Percentiles rank a stretch among this genome's conserved stretches.
Conservation (phyloP, 371 early-diverging fungal species). For the Mortierella sp. region DNA sequence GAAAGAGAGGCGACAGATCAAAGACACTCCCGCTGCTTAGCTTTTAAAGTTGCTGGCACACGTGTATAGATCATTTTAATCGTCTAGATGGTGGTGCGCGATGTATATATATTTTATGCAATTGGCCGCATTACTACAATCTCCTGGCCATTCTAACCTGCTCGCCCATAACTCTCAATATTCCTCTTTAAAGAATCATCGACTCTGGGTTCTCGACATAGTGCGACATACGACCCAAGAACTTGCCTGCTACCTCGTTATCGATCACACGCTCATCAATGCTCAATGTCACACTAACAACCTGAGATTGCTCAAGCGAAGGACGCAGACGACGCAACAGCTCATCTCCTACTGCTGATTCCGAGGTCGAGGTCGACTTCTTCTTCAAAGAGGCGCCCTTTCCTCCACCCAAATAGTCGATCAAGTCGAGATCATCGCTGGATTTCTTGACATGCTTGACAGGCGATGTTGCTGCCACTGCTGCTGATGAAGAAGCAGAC, state of each 20-base stretch:
- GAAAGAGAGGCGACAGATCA: too few species aligned
- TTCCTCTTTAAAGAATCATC: constrained; percentile 58
- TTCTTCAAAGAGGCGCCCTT: constrained; percentile 30
- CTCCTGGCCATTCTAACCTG: too few species aligned
- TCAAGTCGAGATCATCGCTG: constrained; percentile 41
- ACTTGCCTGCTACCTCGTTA: constrained; percentile 74
- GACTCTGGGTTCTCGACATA: constrained; percentile 75
- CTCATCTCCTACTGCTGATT: constrained; percentile 45
- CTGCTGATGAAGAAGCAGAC: constrained; percentile 57
- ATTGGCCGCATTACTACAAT: too few species aligned
- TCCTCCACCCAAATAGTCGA: constrained; percentile 47
- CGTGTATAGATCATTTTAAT: too few species aligned
- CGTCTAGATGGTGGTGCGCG: too few species aligned
- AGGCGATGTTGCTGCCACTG: constrained; percentile 7
- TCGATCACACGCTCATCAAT: constrained; percentile 78
- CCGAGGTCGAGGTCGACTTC: constrained; percentile 35
- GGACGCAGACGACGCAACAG: constrained; percentile 49
- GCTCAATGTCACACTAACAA: constrained; percentile 70
- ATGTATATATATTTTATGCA: too few species aligned
- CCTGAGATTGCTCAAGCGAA: constrained; percentile 54
- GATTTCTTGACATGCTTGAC: constrained; percentile 13
- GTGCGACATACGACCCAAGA: constrained; percentile 67
- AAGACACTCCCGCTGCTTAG: too few species aligned
- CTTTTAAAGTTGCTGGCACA: too few species aligned
- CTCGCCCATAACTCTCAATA: too few species aligned